Evolutionary conservation across 1,284 basidiomycete genomes (phyloP).

Genomic region (Ceratorhiza oryzae-sativae): DNA sequence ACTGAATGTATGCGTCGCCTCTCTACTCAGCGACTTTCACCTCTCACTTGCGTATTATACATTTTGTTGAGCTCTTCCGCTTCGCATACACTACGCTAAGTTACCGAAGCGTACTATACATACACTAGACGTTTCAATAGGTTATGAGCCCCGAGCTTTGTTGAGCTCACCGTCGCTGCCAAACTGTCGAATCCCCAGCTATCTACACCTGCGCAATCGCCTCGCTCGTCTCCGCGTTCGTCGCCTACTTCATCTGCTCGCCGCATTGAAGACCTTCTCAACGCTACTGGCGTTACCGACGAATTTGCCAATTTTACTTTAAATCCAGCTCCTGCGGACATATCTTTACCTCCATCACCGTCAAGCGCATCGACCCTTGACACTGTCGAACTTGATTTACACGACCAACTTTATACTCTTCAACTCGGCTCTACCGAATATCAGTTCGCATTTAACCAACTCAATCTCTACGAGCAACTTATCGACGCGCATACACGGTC

Average conservation of each 20-base stretch:
- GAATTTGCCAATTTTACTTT: neutral
- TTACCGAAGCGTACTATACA: no score
- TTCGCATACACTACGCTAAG: no score
- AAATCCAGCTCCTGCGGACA: neutral
- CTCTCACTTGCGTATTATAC: no score
- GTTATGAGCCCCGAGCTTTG: conserved; percentile 5
- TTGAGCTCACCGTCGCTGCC: neutral
- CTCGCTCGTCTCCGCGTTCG: no score
- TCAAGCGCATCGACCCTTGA: neutral
- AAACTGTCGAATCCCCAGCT: neutral
- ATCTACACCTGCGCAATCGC: neutral
- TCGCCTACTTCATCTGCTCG: neutral
- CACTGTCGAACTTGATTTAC: neutral
- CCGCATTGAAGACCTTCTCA: neutral
- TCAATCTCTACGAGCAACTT: no score
- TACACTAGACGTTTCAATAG: neutral
- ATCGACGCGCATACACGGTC: no score
- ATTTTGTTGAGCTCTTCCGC: no score
- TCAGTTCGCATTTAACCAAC: no score
- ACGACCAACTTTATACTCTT: no score
- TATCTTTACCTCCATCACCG: neutral
- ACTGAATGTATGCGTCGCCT: no score
- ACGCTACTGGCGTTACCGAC: conserved; percentile 1
- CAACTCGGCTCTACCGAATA: no score
- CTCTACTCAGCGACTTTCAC: no score